A percentile compares a stretch with the other conserved stretches of the same genome.
These are phyloP conservation scores for Pulveroboletus sp. DNA, from an alignment of 768 basidiomycete species.

Conservation along the genomic window DNA sequence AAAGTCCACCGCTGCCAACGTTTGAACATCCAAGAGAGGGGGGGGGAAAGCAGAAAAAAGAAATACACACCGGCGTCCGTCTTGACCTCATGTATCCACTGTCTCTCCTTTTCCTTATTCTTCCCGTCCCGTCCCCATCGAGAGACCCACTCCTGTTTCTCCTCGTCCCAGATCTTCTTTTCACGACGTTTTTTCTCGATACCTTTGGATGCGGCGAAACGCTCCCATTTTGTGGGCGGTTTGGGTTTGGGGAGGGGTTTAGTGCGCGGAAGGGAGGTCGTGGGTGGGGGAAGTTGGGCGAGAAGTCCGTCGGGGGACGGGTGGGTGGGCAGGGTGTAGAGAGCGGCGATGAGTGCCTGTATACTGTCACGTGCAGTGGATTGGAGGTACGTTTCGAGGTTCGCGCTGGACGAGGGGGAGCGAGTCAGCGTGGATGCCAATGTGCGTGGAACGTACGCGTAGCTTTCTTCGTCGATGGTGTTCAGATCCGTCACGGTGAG, in stretches of 20 bases:
- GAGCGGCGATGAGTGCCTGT: slow-evolving; percentile 72
- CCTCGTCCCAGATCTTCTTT: slow-evolving; percentile 89
- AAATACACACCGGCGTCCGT: slow-evolving; percentile 67
- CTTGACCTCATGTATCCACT: slow-evolving; percentile 93
- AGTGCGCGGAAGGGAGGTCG: slow-evolving; percentile 75
- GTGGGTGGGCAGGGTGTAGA: slow-evolving; percentile 78
- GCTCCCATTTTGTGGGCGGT: slow-evolving; percentile 93
- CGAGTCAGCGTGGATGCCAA: background rate
- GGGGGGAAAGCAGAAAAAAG: background rate
- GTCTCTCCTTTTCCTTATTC: slow-evolving; percentile 80
- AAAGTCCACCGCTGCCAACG: slow-evolving; percentile 58
- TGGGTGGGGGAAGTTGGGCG: slow-evolving; percentile 73
- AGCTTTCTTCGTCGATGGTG: slow-evolving; percentile 78
- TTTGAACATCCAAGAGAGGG: background rate
- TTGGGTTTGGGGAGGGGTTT: slow-evolving; percentile 94
- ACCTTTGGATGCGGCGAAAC: slow-evolving; percentile 90
- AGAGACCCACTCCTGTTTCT: slow-evolving; percentile 86
- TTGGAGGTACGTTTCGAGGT: slow-evolving; percentile 78
- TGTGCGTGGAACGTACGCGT: slow-evolving; percentile 52
- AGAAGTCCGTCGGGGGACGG: slow-evolving; percentile 77
- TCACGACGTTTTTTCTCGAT: slow-evolving; percentile 78
- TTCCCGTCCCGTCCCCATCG: slow-evolving; percentile 88
- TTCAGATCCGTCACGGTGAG: slow-evolving; percentile 86
- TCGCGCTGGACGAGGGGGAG: slow-evolving; percentile 41
- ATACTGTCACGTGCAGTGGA: slow-evolving; percentile 75